Evolutionary conservation across 164 flowering plant species (phyloP), one percentile per base, ranked within the genome.

Genomic region (Litsea cubeba): DNA sequence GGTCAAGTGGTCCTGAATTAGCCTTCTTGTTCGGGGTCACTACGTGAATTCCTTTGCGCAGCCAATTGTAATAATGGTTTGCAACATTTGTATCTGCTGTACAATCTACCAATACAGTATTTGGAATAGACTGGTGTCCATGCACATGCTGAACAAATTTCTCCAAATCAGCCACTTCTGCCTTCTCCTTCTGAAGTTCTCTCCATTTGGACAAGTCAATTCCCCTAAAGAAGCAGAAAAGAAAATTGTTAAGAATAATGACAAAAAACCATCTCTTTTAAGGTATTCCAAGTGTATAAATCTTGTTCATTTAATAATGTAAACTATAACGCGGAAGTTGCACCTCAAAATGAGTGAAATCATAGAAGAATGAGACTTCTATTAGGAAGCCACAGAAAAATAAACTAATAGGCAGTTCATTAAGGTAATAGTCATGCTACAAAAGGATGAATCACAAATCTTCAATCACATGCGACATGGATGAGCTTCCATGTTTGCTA

Each of bases 21-120:
- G 99, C 99, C 77, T 93, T 95, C 79, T 93, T 95, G 76, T 95
- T 95, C 46, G 99, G 99, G 10, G 99, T 93, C 74, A 95, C 86
- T 7, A 95, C 86, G 82, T 95, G 99, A 79, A 95, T 91, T 69
- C 99, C 99, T 84, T 82, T 87, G 20, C 89, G 84, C 81, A 95
- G 76, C 99, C 99, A 95, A 70, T 85, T 83, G 79, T 85, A 78
- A 81, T 95, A 95, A 83, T 81, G 84, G 74, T 88, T 83, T 62
- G 98, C 99, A 74, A 95, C 72, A 72, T 71, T 49, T 46, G 96
- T 74, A 76, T 92, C 94, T 30, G 98, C 90, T 12, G 99, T 93
- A 80, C 99, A 95, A 76, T 95, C 99, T 20, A 95, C 99, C 75
- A 95, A 64, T 64, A 87, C 97, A 32, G 91, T 90, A 74, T 91